Conservation (phyloP, 257 asterid genomes). For the Rehmannia glutinosa region DNA sequence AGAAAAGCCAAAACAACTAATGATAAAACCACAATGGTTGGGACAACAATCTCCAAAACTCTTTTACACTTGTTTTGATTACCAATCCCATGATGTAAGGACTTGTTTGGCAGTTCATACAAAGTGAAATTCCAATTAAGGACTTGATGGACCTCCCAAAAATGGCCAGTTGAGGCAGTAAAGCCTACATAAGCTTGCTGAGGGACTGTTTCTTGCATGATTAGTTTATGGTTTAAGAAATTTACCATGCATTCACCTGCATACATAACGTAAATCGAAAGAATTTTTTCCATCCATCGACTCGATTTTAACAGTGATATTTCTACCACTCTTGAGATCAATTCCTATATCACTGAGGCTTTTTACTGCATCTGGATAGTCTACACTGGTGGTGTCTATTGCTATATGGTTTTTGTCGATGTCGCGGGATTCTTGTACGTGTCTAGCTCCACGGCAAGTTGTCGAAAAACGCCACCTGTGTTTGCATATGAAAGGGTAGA, state of each 20-base stretch:
- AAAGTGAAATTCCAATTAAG: slow-evolving; percentile 58
- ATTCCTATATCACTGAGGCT: slow-evolving; percentile 46
- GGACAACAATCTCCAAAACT: slow-evolving; percentile 32
- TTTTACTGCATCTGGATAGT: slow-evolving; percentile 40
- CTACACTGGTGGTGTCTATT: slow-evolving; percentile 48
- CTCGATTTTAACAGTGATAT: slow-evolving; percentile 32
- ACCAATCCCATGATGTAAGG: slow-evolving; percentile 24
- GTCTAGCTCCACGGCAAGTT: slow-evolving; percentile 59
- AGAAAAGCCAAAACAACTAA: slow-evolving; percentile 8
- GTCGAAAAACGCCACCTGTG: slow-evolving; percentile 43
- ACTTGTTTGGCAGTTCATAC: slow-evolving; percentile 32
- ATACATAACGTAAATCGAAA: slow-evolving; percentile 39
- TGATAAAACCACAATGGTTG: slow-evolving; percentile 14
- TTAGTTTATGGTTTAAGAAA: slow-evolving; percentile 36
- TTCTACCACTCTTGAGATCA: slow-evolving; percentile 46
- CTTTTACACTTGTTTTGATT: slow-evolving; percentile 5
- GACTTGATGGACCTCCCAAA: slow-evolving; percentile 49
- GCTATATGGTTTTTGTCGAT: slow-evolving; percentile 50
- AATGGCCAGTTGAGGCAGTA: slow-evolving; percentile 52
- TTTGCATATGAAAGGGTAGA: not conserved
- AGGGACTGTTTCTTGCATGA: slow-evolving; percentile 46
- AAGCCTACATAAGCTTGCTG: slow-evolving; percentile 51
- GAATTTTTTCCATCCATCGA: slow-evolving; percentile 52
- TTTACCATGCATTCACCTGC: slow-evolving; percentile 24
- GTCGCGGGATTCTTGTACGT: slow-evolving; percentile 54